Evolutionary conservation across 371 early-diverging fungal genomes (phyloP), one percentile per base, ranked within the genome.

Genomic region (Choanephora cucurbitarum): DNA sequence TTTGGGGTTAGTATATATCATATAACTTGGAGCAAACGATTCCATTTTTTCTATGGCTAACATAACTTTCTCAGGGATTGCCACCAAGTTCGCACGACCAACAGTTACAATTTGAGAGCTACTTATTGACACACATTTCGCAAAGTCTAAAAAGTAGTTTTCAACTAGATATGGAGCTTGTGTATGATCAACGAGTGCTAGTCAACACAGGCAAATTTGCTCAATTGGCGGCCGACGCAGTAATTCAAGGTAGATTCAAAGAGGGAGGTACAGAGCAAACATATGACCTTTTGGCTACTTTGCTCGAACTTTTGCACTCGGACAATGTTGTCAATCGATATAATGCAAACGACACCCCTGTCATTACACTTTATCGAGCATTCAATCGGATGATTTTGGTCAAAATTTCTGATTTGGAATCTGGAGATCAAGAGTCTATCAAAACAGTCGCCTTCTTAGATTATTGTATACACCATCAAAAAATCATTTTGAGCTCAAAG

Each of bases 391-490:
- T 85, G 52, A 79, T 87, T 15, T 63, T 87, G 11, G 78, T 83
- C 52, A 73, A 76, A 42, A 55, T 85, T 10, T 77, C 71, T 10
- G 75, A 75, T 56, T 50, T 76, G n/a, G 73, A 79, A 40, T 58
- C 74, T 28, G 72, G 51, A 9, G 66, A 65, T 17, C 53, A 67
- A 31, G 57, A 70, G 1, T 28, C 66, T 0, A 52, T 70, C 5
- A 70, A 77, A 24, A 67, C 69, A 18, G 47, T 53, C n/a, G 79
- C 80, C 1, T 79, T 89, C 17, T 54, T 91, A 13, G 76, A 80
- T 44, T 83, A 83, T 57, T 80, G 85, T 42, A 79, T 89, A 18
- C 82, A 85, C 49, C 78, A 87, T 63, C 89, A 91, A 65, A 84
- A 84, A 59, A 73, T 88, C 43, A 78, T 89, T 5, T 58, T 90